Percentiles rank a stretch among this genome's conserved stretches.
Evolutionary conservation across 192 early-diverging fungal species (phyloP).

Genomic region (Rhizophlyctis rosea): DNA sequence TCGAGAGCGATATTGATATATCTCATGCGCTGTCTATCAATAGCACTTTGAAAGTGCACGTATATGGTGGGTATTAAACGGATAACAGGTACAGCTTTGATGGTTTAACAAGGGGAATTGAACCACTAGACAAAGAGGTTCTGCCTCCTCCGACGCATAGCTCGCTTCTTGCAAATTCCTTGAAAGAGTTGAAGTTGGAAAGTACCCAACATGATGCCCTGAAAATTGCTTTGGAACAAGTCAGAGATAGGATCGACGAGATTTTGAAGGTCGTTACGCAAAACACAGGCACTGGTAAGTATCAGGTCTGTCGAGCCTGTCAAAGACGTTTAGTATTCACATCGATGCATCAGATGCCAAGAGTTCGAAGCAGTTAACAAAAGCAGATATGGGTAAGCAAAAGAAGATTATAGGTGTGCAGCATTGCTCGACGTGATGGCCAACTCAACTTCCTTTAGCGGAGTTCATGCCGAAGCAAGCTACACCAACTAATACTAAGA

Average conservation of each 20-base stretch:
- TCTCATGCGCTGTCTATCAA: neutral
- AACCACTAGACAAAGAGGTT: too few relatives aligned
- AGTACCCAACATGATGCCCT: neutral
- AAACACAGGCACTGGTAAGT: neutral
- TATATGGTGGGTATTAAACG: neutral
- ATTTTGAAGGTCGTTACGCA: neutral
- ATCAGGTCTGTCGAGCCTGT: neutral
- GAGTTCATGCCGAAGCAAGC: neutral
- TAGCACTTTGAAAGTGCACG: neutral
- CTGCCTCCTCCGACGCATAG: too few relatives aligned
- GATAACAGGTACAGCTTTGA: too few relatives aligned
- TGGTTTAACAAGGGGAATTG: too few relatives aligned
- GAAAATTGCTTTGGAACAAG: neutral
- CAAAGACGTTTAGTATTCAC: neutral
- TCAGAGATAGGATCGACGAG: neutral
- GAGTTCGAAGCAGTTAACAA: neutral
- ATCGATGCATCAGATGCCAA: neutral
- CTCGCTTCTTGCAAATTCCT: neutral
- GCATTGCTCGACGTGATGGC: neutral
- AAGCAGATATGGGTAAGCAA: neutral
- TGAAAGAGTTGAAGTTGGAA: neutral
- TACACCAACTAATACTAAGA: too few relatives aligned
- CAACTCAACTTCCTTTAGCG: neutral
- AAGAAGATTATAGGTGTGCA: neutral
- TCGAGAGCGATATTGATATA: neutral